Evolutionary conservation across 1,284 basidiomycete genomes (phyloP).

Genomic region (Cryptococcus sp.): DNA sequence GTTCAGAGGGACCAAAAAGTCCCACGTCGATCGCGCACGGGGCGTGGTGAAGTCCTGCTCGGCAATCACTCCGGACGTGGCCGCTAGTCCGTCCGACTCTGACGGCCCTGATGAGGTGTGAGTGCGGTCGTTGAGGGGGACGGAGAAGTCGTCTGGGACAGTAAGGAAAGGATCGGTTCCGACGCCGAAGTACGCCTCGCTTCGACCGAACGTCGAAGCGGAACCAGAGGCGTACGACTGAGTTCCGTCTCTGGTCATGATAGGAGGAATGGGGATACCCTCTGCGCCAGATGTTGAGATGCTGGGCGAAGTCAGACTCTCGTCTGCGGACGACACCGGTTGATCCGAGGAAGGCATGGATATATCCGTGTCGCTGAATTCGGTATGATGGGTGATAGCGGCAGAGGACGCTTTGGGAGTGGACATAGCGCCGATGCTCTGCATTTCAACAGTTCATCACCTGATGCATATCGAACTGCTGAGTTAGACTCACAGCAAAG

Average conservation of each 20-base stretch:
- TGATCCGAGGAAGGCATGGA: not conserved
- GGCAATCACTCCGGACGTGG: no score
- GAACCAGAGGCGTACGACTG: not conserved
- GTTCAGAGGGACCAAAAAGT: not conserved
- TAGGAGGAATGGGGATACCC: not conserved
- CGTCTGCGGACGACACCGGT: conserved; percentile 4
- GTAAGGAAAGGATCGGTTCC: no score
- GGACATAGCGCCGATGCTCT: conserved; percentile 22
- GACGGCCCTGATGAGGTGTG: no score
- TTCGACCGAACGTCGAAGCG: not conserved
- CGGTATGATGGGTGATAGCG: no score
- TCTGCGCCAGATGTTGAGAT: conserved; percentile 1
- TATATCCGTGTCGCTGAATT: not conserved
- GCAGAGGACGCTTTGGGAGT: conserved; percentile 8
- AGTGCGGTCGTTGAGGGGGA: conserved; percentile 21
- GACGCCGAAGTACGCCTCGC: no score
- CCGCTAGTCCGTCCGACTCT: no score
- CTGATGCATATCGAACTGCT: not conserved
- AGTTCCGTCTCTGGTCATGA: not conserved
- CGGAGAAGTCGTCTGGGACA: conserved; percentile 6
- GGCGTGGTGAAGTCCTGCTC: no score
- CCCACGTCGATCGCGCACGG: no score
- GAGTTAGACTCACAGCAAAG: conserved; percentile 8
- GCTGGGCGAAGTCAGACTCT: conserved; percentile 17
- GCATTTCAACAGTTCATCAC: conserved; percentile 5